Evolutionary conservation across 2,329 filamentous ascomycete species (phyloP), one percentile per base, ranked within the genome.

Genomic region (Trichoderma sp.): DNA sequence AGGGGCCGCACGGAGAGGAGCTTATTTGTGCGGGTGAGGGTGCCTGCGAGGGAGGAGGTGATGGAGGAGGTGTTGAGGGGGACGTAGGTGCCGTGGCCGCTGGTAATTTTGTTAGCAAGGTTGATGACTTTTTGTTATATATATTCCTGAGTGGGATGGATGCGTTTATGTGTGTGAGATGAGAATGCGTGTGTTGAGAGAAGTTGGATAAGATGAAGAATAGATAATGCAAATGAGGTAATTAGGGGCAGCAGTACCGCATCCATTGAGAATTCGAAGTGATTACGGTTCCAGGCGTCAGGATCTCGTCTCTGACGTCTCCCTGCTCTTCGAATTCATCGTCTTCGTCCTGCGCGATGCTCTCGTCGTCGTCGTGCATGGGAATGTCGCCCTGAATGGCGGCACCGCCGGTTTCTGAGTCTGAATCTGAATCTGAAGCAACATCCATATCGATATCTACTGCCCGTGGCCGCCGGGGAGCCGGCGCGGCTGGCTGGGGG

Each of bases 231-330:
- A n/a, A 51, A n/a, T 11, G 11, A 55, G 43, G 67, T 18, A 26
- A 8, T 51, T 43, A 30, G 18, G 26, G 26, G 26, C 1, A 1
- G 49, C 43, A 72, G 64, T 81, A 89, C 87, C 89, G 89, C 95
- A 98, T 98, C 93, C 93, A 98, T 84, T 97, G 94, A n/a, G 93
- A 87, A 80, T 97, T 94, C 72, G 90, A 87, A 13, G 95, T 97
- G 74, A 98, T 92, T 70, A 91, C 82, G 77, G 96, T 92, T 76
- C 95, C 96, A 0, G 95, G 95, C 0, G 94, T 97, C 73, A 97
- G 90, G 73, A 97, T 91, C 43, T 85, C 82, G 75, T 81, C 75
- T 69, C 76, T 75, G 32, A 10, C 14, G 16, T 70, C 49, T 1
- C 28, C 26, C 1, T 59, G 39, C 34, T 66, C 30, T 14, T 75